Evolutionary conservation across 331 rosid species (phyloP).

Genomic region (Spiraea crenata): DNA sequence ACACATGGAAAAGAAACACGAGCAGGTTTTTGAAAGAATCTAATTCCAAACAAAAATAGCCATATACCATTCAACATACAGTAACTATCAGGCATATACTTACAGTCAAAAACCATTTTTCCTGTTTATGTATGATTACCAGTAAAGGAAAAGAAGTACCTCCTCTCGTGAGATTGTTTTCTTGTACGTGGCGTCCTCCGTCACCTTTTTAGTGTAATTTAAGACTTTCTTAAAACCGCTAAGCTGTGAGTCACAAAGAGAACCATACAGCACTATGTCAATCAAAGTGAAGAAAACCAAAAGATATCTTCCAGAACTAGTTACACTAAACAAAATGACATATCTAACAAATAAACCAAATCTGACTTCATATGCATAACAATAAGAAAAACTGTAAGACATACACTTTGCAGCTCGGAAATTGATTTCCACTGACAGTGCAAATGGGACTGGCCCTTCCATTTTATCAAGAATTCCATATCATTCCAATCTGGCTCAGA

Average conservation of each 20-base stretch:
- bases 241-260: slow-evolving; percentile 66
- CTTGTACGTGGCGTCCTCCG: slow-evolving; percentile 79
- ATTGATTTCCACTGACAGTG: slow-evolving; percentile 98
- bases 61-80: too few relatives aligned
- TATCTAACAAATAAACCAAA: slow-evolving; percentile 3
- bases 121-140: neutral
- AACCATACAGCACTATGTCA: slow-evolving; percentile 19
- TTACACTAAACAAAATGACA: neutral
- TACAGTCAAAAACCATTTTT: neutral
- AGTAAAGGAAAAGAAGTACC: slow-evolving; percentile 52
- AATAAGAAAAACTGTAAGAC: slow-evolving; percentile 24
- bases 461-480: slow-evolving; percentile 86
- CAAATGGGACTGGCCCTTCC: slow-evolving; percentile 99
- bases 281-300: neutral
- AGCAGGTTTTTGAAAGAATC: neutral
- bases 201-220: slow-evolving; percentile 87
- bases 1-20: neutral
- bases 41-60: neutral
- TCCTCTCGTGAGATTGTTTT: slow-evolving; percentile 83
- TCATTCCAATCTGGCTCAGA: slow-evolving; percentile 81
- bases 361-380: slow-evolving; percentile 18
- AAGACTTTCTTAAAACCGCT: slow-evolving; percentile 96
- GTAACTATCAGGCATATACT: neutral
- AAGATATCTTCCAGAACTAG: neutral
- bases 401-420: slow-evolving; percentile 87